A percentile compares a stretch with the other conserved stretches of the same genome.
phyloP scores from a whole-genome alignment of 768 basidiomycete species.

The Lactifluus subvellereus region DNA sequence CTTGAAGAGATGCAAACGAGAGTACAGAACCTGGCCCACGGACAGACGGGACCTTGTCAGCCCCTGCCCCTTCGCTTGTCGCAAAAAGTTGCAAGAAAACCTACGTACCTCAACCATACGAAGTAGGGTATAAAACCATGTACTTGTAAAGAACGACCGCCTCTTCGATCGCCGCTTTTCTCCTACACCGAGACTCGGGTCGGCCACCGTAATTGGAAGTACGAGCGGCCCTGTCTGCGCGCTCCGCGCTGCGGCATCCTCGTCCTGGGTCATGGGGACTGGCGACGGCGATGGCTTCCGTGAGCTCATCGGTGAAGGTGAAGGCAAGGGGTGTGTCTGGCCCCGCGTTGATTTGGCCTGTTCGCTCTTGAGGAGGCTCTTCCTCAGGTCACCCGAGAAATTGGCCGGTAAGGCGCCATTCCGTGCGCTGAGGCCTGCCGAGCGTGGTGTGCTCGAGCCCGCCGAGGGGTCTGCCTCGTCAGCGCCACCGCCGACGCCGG shows the following conservation, averaged over 20 bases:
- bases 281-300: slow-evolving; percentile 56
- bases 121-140: slow-evolving; percentile 78
- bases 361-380: slow-evolving; percentile 76
- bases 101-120: slow-evolving; percentile 76
- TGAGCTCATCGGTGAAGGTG: slow-evolving; percentile 44
- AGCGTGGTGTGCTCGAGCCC: slow-evolving; percentile 1
- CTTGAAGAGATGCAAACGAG: slow-evolving; percentile 77
- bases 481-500: neutral
- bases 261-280: slow-evolving; percentile 31
- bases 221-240: neutral
- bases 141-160: slow-evolving; percentile 82
- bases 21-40: slow-evolving; percentile 64
- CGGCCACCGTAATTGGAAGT: neutral
- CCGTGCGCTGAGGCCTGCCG: neutral
- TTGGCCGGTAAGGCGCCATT: slow-evolving; percentile 23
- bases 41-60: neutral
- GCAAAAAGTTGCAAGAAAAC: too few relatives aligned
- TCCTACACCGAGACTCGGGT: neutral
- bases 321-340: slow-evolving; percentile 45
- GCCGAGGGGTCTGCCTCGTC: neutral
- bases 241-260: slow-evolving; percentile 28
- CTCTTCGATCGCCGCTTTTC: slow-evolving; percentile 37
- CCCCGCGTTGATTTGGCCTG: slow-evolving; percentile 68
- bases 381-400: slow-evolving; percentile 55
- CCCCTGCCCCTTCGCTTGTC: neutral